A percentile compares a stretch with the other conserved stretches of the same genome.
Conservation (phyloP, 2,329 filamentous ascomycete species). For the Fusarium continuum region DNA sequence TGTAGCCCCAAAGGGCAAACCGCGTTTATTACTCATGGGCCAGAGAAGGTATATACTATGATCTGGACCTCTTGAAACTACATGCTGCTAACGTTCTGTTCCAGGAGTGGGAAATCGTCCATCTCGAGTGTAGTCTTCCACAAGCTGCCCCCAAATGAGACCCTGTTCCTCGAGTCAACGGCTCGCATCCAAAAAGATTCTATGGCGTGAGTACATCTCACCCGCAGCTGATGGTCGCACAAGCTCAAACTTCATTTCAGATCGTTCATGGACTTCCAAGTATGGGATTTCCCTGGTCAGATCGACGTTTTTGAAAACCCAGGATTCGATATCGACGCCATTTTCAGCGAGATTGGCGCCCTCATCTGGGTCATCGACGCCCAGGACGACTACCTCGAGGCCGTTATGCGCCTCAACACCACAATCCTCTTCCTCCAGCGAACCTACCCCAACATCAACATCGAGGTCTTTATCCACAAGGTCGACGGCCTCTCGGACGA, state of each 20-base stretch:
- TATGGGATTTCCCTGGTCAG: slow-evolving; percentile 97
- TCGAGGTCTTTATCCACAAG: slow-evolving; percentile 99
- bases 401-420: slow-evolving; percentile 83
- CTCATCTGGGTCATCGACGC: slow-evolving; percentile 99
- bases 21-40: slow-evolving; percentile 91
- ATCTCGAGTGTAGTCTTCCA: slow-evolving; percentile 99
- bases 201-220: slow-evolving; percentile 76
- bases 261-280: slow-evolving; percentile 99
- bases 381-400: slow-evolving; percentile 96
- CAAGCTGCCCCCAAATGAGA: slow-evolving; percentile 95
- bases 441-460: slow-evolving; percentile 90
- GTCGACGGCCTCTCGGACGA: slow-evolving; percentile 97
- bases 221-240: not conserved
- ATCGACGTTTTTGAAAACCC: slow-evolving; percentile 88
- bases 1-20: slow-evolving; percentile 71
- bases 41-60: slow-evolving; percentile 81
- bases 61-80: not conserved
- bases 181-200: slow-evolving; percentile 93
- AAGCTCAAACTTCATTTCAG: slow-evolving; percentile 55
- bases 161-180: slow-evolving; percentile 93
- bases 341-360: slow-evolving; percentile 93
- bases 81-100: not conserved
- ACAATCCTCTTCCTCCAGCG: slow-evolving; percentile 91
- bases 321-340: slow-evolving; percentile 88
- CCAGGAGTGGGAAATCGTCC: slow-evolving; percentile 95